Evolutionary conservation across 2,329 filamentous ascomycete species (phyloP), one percentile per base, ranked within the genome.

Genomic region (Ceratocystis huliohia): DNA sequence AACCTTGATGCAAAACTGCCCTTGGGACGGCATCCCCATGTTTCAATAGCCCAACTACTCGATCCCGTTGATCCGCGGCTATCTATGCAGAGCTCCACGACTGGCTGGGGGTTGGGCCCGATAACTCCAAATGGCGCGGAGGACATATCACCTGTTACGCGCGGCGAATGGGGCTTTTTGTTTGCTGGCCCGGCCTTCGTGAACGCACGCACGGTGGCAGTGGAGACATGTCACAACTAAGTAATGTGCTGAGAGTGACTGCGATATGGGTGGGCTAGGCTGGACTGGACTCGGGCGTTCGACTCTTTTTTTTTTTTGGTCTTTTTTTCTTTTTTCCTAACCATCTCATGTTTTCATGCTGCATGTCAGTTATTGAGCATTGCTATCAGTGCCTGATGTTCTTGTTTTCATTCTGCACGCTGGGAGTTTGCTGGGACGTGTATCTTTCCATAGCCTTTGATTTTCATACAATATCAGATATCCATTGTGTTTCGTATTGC

Each of bases 131-230:
- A 85, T 69, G 79, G 76, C 6, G 83, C 82, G 69, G 83, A 84
- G 22, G 84, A 87, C 71, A 82, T 86, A 66, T 85, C 82, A 63
- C 84, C 84, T 5, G 79, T 82, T 28, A 86, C 84, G 7, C 77
- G 81, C 50, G 82, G 82, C 4, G 84, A 86, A 73, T 87, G 84
- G 84, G 81, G 82, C 0, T 83, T 83, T 71, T 73, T 87, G 70
- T 82, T 84, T 75, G 76, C 78, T 50, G 79, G 80, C 2, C 76
- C 78, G 33, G 75, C 74, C 30, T 78, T 53, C 28, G 30, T 61
- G 69, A 74, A 73, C 45, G 76, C 74, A 17, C 77, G 76, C 70
- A 82, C 75, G 50, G 82, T 76, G 2, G 77, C 77, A 2, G 79
- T 85, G 17, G 80, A 81, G 73, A 83, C 77, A 53, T 84, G 77